Base-by-base conservation (phyloP, 108 stramenopile genomes). In the Cyclotella sp. region DNA sequence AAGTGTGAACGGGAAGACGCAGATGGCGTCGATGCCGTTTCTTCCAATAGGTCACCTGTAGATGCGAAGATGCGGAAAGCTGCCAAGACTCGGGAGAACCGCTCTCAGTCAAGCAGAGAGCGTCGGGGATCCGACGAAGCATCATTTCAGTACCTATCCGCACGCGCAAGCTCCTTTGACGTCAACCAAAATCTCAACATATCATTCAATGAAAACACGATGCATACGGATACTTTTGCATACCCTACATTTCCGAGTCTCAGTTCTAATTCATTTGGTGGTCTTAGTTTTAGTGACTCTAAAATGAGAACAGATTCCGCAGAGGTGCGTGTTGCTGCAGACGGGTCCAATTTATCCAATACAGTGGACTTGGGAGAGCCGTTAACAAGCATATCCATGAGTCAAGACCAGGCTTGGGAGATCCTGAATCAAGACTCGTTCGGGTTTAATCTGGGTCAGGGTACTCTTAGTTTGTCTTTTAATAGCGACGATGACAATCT, bases 361-460 rank as follows among this genome's bases (percentile, higher is more conserved):
- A 44, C 28, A 27, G 61, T 39, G 1, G 63, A 64, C 26, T 44
- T 44, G 22, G 63, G 63, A 44, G 63, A 64, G 43, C 63, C 43
- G 19, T 47, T 64, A 13, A 27, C 21, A 0, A 64, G 34, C 63
- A 64, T 64, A 19, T 47, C 63, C 43, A 64, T 64, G 63, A 64
- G 45, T 22, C 63, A 64, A 27, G 63, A 64, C 45, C 63, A 70
- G 21, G 69, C 51, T 12, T 70, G 69, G 69, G 69, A 70, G 13
- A 70, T 70, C 42, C 22, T 70, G 55, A 70, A 70, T 43, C 69
- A 70, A 58, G 69, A 70, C 22, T 70, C 69, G n/a, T 70, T 70
- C 57, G 69, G 69, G 4, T 70, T 70, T 21, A 70, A 70, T 70
- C 58, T 70, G 55, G 69, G 69, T 10, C 69, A 70, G 55, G 69